Evolutionary conservation across 2,329 filamentous ascomycete species (phyloP), one percentile per base, ranked within the genome.

Genomic region (Capronia americana): DNA sequence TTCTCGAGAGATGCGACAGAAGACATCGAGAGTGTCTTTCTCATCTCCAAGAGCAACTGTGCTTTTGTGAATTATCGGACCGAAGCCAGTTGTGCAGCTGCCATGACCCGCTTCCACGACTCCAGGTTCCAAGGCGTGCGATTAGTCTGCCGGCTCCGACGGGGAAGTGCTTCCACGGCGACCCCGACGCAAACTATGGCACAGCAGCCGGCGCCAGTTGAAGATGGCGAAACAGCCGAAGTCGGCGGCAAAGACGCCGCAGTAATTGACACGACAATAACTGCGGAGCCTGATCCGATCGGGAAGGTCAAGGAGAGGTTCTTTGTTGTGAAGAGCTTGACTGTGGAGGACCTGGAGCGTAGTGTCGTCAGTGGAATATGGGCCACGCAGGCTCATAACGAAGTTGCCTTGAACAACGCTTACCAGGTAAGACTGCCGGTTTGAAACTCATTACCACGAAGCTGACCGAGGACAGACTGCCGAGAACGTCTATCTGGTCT

Each of bases 21-120:
- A 50, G 86, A 93, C 1, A 87, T 98, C 24, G 91, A 97, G 76
- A 97, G 93, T 55, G 82, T 98, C 0, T 97, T 98, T 72, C 81
- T 98, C 41, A 98, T 98, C 48, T 94, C 93, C 0, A 97, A 97
- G 77, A 97, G 93, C 77, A 97, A 97, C 75, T 98, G 94, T 75
- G 94, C 93, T 0, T 98, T 98, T 80, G 92, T 96, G 70, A 98
- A 98, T 75, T 98, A 96, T 77, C 91, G 89, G 69, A 90, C 92
- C 58, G 93, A 97, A 73, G 80, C 83, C 2, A 87, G 88, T 4
- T 97, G 93, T 75, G 80, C 86, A 6, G 84, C 86, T 8, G 94
- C 94, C 0, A 92, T 97, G 81, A 85, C 88, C 54, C 88, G 92
- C 71, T 90, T 98, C 53, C 92, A 98, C 77, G 93, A 98, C 74